These are phyloP conservation scores for Talaromyces sp. DNA, from an alignment of 2,329 filamentous ascomycete species.

Conservation along the genomic window DNA sequence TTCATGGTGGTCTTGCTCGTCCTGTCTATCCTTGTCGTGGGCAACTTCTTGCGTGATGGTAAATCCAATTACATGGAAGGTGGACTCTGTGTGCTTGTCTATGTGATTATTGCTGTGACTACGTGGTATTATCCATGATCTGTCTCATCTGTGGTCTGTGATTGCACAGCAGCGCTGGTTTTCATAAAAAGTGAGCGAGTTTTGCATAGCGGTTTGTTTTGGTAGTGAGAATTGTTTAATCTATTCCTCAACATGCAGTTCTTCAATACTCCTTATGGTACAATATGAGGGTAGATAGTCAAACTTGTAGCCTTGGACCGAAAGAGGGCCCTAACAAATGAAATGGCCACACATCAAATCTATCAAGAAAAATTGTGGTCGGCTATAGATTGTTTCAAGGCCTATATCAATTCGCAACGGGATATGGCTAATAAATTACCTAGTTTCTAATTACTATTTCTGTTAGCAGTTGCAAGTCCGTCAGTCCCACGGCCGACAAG, in stretches of 20 bases:
- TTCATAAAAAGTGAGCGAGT: not conserved
- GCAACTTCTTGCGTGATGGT: constrained; percentile 81
- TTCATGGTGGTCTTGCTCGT: constrained; percentile 83
- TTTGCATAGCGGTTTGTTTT: not conserved
- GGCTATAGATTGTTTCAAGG: too few relatives aligned
- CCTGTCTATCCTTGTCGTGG: constrained; percentile 80
- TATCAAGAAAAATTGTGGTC: not conserved
- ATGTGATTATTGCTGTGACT: constrained; percentile 61
- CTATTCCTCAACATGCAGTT: not conserved
- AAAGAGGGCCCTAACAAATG: not conserved
- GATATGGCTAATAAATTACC: too few relatives aligned
- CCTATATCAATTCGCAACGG: too few relatives aligned
- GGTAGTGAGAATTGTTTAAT: not conserved
- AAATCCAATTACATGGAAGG: constrained; percentile 92
- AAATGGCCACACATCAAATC: not conserved
- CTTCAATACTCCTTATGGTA: not conserved
- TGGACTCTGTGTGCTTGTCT: constrained; percentile 67
- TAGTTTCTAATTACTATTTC: too few relatives aligned
- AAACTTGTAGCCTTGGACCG: not conserved
- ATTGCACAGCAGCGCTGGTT: not conserved
- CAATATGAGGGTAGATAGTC: not conserved
- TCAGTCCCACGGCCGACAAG: too few relatives aligned
- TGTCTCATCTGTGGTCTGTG: not conserved
- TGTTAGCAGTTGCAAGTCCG: too few relatives aligned
- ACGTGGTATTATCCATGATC: constrained; percentile 60